Base-by-base conservation (phyloP, 2,329 filamentous ascomycete genomes). In the Pseudogymnoascus sp. region DNA sequence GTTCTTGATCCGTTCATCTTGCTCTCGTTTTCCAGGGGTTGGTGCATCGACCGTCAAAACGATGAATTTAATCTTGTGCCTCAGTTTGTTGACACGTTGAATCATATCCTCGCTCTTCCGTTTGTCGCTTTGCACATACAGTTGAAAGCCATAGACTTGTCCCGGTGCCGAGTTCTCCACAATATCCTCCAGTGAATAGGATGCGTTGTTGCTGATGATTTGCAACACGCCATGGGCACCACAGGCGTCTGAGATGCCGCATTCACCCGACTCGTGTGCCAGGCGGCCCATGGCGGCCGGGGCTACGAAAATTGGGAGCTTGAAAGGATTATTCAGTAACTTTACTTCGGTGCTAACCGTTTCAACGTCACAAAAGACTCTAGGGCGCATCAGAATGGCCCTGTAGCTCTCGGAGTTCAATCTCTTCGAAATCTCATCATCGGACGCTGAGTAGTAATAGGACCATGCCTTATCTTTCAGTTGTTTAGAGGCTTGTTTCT, bases 371-470 rank as follows among this genome's bases (percentile, higher is more conserved):
- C 78, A 76, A 61, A 87, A 74, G 26, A 85, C 78, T 21, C 84
- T 78, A 0, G 85, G 85, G 0, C 86, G 81, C 5, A 89, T 79
- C 72, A 78, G 78, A 66, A 88, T 85, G 26, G 78, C 73, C 42
- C 78, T 74, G 68, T 85, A 86, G 66, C 79, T 76, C 0, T 78
- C 76, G 26, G 76, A 78, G 71, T 89, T 89, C 60, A 80, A 78
- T 18, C 75, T 75, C 59, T 85, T 83, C 37, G 86, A 83, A 69
- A 80, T 80, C 21, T 91, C 80, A 75, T 97, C 86, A 5, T 85
- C 88, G 10, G 86, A 83, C 1, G 86, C 86, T 7, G 84, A 87
- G 21, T 84, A 87, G 70, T 86, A 83, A 69, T 88, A 89, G 0
- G 86, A 86, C 84, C 84, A 88, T n/a, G 86, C 82, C 70, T 89